Evolutionary conservation across 306 rosid species (phyloP).

Genomic region (Vigna radiata): DNA sequence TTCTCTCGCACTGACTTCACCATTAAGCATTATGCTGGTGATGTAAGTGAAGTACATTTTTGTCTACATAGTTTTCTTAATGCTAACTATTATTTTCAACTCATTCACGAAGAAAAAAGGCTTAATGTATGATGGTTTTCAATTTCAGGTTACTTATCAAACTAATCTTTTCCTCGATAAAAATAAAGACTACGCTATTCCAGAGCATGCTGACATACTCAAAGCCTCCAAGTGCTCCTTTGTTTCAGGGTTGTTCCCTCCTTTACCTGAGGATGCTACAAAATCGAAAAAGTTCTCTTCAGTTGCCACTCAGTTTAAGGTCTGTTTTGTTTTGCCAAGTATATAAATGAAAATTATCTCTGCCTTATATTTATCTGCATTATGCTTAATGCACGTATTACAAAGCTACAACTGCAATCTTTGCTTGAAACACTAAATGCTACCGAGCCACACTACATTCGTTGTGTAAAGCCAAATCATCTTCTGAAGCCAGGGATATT

Average conservation of each 20-base stretch:
- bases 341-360: slow-evolving; percentile 15
- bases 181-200: slow-evolving; percentile 95
- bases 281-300: slow-evolving; percentile 95
- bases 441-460: slow-evolving; percentile 94
- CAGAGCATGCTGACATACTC: slow-evolving; percentile 88
- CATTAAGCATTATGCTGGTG: slow-evolving; percentile 93
- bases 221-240: slow-evolving; percentile 81
- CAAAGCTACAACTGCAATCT: slow-evolving; percentile 90
- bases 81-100: no score
- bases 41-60: slow-evolving; percentile 66
- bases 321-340: slow-evolving; percentile 39
- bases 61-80: neutral
- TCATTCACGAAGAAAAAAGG: neutral
- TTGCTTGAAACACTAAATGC: slow-evolving; percentile 88
- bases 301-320: slow-evolving; percentile 89
- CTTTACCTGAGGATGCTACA: slow-evolving; percentile 78
- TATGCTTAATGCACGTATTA: slow-evolving; percentile 33
- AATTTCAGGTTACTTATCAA: slow-evolving; percentile 89
- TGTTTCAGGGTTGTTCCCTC: slow-evolving; percentile 88
- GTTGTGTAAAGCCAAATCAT: slow-evolving; percentile 95
- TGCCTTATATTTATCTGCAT: slow-evolving; percentile 27
- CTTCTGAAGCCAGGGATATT: slow-evolving; percentile 88
- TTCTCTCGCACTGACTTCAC: slow-evolving; percentile 89
- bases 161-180: slow-evolving; percentile 91
- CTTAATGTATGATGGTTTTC: slow-evolving; percentile 29